A percentile compares a stretch with the other conserved stretches of the same genome.
phyloP scores from a whole-genome alignment of 495 filamentous ascomycete genomes.

The Penicillium desertorum region DNA sequence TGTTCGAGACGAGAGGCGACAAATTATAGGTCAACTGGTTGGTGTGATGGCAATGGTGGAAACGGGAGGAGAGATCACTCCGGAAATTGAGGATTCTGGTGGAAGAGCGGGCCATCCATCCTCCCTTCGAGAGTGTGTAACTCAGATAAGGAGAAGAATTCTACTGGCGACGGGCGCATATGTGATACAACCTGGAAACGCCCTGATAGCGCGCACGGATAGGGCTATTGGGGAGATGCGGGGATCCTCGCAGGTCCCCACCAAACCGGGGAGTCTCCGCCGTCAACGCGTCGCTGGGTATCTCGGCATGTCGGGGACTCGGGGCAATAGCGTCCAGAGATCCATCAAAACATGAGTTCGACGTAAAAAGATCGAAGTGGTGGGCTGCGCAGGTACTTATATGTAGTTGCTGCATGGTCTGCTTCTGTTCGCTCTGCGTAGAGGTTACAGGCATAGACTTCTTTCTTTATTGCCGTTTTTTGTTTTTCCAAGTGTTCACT shows the following conservation, averaged over 20 bases:
- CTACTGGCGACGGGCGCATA: neutral
- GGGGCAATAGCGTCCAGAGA: neutral
- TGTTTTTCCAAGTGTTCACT: conserved; percentile 4
- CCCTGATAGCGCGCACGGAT: conserved; percentile 1
- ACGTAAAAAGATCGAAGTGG: conserved; percentile 6
- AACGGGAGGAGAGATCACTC: no score
- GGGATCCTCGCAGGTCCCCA: conserved; percentile 4
- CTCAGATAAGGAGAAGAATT: no score
- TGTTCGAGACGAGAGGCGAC: no score
- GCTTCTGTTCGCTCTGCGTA: conserved; percentile 10
- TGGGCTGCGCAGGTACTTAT: conserved; percentile 6
- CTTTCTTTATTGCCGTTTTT: conserved; percentile 16
- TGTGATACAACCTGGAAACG: neutral
- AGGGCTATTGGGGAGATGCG: conserved; percentile 9
- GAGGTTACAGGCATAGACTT: conserved; percentile 10
- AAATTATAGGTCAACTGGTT: no score
- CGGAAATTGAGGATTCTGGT: no score
- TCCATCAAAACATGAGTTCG: conserved; percentile 1
- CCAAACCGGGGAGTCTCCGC: conserved; percentile 16
- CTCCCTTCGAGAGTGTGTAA: no score
- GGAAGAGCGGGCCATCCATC: no score
- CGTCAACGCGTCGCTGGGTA: conserved; percentile 10
- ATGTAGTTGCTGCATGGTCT: conserved; percentile 4
- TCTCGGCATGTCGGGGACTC: conserved; percentile 1
- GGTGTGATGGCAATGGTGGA: no score